These are phyloP conservation scores for Moesziomyces antarcticus DNA, from an alignment of 1,284 basidiomycete genomes.

Conservation along the genomic window DNA sequence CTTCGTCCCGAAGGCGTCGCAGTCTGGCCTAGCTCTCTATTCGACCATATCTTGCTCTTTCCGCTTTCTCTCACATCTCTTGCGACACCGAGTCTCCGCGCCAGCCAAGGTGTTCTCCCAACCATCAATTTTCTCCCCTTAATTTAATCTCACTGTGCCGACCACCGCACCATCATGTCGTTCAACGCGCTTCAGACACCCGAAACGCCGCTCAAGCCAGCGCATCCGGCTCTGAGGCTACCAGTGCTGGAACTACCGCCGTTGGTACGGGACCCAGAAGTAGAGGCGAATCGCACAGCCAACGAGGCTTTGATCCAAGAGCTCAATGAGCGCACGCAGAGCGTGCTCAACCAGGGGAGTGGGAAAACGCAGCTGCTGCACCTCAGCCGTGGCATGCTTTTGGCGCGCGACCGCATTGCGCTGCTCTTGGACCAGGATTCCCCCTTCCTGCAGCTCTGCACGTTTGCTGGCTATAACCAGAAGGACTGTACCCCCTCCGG, in stretches of 20 bases:
- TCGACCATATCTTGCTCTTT: no score
- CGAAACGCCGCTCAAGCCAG: constrained; percentile 4
- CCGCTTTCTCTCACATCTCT: no score
- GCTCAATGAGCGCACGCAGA: neutral
- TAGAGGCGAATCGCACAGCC: neutral
- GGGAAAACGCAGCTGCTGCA: constrained; percentile 3
- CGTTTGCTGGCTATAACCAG: constrained; percentile 5
- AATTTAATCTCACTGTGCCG: neutral
- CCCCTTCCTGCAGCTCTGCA: constrained; percentile 5
- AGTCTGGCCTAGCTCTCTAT: no score
- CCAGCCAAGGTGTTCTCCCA: neutral
- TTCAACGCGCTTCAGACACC: constrained; percentile 4
- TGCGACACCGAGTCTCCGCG: no score
- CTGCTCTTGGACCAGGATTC: constrained; percentile 6
- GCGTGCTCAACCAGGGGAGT: constrained; percentile 4
- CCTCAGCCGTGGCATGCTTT: constrained; percentile 6
- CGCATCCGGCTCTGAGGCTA: constrained; percentile 5
- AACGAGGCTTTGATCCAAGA: constrained; percentile 2
- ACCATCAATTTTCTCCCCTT: neutral
- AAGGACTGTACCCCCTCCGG: constrained; percentile 4
- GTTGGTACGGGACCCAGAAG: constrained; percentile 1
- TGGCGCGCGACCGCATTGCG: constrained; percentile 5
- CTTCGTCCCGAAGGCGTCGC: no score
- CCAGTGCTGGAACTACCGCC: constrained; percentile 5
- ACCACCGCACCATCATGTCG: neutral